Evolutionary conservation across 768 basidiomycete genomes (phyloP).

Genomic region (Boletus sp.): DNA sequence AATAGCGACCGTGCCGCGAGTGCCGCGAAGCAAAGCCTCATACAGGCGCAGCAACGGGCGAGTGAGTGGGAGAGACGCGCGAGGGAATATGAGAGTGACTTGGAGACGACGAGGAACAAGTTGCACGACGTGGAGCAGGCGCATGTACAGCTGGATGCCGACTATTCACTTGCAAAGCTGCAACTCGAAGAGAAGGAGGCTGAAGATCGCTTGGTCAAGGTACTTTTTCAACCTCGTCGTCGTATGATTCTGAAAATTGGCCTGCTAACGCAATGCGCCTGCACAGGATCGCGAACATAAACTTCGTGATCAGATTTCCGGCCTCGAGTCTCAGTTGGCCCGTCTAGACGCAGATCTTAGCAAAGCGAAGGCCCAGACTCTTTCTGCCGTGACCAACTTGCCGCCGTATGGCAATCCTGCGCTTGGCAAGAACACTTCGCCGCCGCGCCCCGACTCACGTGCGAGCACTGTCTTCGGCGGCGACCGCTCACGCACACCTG

Average conservation of each 20-base stretch:
- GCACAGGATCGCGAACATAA: constrained; percentile 67
- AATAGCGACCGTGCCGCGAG: constrained; percentile 60
- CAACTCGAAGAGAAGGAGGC: constrained; percentile 78
- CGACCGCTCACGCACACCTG: constrained; percentile 52
- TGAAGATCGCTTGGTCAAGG: constrained; percentile 64
- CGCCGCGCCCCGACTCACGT: constrained; percentile 71
- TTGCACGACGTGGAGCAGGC: constrained; percentile 67
- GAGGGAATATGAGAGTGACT: constrained; percentile 62
- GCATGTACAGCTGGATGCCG: constrained; percentile 64
- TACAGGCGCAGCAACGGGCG: constrained; percentile 73
- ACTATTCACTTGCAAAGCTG: constrained; percentile 60
- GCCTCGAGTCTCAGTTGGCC: constrained; percentile 57
- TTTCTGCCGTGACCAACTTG: constrained; percentile 29
- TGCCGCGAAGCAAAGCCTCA: constrained; percentile 58
- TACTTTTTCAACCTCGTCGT: constrained; percentile 29
- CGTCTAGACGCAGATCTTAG: constrained; percentile 59
- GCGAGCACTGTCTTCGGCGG: constrained; percentile 58
- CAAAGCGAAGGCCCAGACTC: constrained; percentile 36
- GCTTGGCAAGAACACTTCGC: constrained; percentile 35
- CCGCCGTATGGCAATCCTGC: constrained; percentile 41
- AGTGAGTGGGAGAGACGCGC: constrained; percentile 80
- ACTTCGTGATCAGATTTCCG: constrained; percentile 61
- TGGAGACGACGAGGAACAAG: constrained; percentile 56
- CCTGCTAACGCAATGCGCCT: not conserved
- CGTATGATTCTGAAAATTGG: not conserved